Evolutionary conservation across 495 filamentous ascomycete species (phyloP).

Genomic region (Talaromyces nanjingensis): DNA sequence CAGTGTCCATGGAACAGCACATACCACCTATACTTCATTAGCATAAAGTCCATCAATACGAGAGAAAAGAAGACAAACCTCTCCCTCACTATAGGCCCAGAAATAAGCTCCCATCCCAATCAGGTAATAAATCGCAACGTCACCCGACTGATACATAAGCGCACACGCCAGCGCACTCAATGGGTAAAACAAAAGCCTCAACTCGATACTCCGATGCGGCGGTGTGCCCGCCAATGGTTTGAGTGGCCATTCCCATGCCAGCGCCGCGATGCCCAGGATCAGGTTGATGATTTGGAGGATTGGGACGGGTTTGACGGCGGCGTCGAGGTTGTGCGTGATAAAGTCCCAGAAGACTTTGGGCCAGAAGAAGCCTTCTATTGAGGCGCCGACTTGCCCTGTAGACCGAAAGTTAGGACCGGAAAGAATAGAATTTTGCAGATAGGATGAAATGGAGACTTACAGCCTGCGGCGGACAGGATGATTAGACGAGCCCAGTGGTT

Average conservation of each 20-base stretch:
- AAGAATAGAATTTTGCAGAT: neutral
- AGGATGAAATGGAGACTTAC: slow-evolving; percentile 47
- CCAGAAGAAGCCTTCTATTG: slow-evolving; percentile 90
- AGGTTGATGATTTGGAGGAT: slow-evolving; percentile 90
- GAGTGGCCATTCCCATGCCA: slow-evolving; percentile 92
- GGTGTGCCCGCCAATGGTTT: slow-evolving; percentile 52
- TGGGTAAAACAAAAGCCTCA: slow-evolving; percentile 76
- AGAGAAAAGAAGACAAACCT: slow-evolving; percentile 51
- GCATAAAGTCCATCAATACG: neutral
- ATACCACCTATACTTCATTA: slow-evolving; percentile 35
- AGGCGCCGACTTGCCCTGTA: slow-evolving; percentile 78
- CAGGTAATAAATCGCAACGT: slow-evolving; percentile 86
- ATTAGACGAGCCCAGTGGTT: slow-evolving; percentile 97
- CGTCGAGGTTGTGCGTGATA: slow-evolving; percentile 82
- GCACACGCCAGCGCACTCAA: slow-evolving; percentile 65
- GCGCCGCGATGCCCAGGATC: slow-evolving; percentile 71
- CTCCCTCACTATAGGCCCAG: slow-evolving; percentile 95
- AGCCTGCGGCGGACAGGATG: slow-evolving; percentile 74
- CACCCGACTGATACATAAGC: slow-evolving; percentile 86
- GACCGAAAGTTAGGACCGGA: neutral
- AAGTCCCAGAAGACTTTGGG: slow-evolving; percentile 99
- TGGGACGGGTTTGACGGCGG: slow-evolving; percentile 79
- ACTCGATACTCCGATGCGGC: slow-evolving; percentile 82
- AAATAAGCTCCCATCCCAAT: slow-evolving; percentile 86
- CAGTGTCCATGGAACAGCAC: slow-evolving; percentile 51